These are phyloP conservation scores for Purshia tridentata DNA, from an alignment of 306 rosid species.

Conservation along the genomic window DNA sequence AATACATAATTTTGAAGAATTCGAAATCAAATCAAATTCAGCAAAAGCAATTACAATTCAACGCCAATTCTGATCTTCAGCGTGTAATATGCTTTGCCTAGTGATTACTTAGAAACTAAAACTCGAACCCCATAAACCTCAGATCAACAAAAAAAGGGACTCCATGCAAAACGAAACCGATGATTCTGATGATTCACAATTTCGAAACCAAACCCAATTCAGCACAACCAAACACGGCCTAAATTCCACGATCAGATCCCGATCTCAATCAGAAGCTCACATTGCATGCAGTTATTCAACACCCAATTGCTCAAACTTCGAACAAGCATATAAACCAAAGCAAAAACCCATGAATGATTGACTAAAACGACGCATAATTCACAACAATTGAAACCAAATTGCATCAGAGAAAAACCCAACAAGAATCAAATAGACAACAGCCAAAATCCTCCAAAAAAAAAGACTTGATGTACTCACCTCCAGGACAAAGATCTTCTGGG, in stretches of 20 bases:
- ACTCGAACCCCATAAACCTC: conserved; percentile 10
- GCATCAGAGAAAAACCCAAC: conserved; percentile 9
- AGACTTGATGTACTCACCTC: conserved; percentile 49
- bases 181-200: not conserved
- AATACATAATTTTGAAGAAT: conserved; percentile 5
- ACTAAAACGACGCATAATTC: conserved; percentile 26
- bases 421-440: not conserved
- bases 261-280: conserved; percentile 25
- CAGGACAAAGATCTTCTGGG: conserved; percentile 27
- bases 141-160: conserved; percentile 12
- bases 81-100: not conserved
- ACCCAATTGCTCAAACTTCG: conserved; percentile 18
- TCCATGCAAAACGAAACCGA: conserved; percentile 10
- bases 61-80: not conserved
- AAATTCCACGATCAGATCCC: conserved; percentile 40
- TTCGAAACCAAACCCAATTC: conserved; percentile 4
- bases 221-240: conserved; percentile 16
- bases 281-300: conserved; percentile 5
- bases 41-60: conserved; percentile 11
- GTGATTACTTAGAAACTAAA: not conserved
- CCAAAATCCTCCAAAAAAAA: conserved; percentile 17
- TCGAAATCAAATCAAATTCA: conserved; percentile 18
- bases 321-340: conserved; percentile 14
- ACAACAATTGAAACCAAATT: conserved; percentile 13
- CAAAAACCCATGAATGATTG: conserved; percentile 28